These are phyloP conservation scores for Sarcomyxa edulis DNA, from an alignment of 768 basidiomycete genomes.

Conservation along the genomic window DNA sequence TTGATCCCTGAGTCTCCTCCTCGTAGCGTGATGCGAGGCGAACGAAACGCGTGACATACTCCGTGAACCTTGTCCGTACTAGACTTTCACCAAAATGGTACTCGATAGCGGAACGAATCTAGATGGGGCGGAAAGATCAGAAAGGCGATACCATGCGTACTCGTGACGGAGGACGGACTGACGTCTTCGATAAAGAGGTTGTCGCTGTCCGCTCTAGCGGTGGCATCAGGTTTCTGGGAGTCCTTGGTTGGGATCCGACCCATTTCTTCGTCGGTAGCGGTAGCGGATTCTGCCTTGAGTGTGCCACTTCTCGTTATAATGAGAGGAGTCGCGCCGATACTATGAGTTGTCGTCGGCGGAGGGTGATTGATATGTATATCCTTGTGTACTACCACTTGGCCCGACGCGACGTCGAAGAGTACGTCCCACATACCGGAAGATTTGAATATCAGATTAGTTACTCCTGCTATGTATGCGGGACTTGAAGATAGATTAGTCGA, in stretches of 20 bases:
- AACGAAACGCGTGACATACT: slow-evolving; percentile 85
- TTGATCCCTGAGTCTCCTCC: slow-evolving; percentile 72
- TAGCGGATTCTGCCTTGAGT: slow-evolving; percentile 58
- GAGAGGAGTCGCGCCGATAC: slow-evolving; percentile 28
- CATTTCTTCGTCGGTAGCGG: slow-evolving; percentile 67
- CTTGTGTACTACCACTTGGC: slow-evolving; percentile 82
- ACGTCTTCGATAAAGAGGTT: slow-evolving; percentile 94
- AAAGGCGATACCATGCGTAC: background rate
- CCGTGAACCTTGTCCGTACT: slow-evolving; percentile 84
- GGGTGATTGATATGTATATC: slow-evolving; percentile 68
- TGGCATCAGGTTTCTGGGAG: slow-evolving; percentile 45
- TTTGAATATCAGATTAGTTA: slow-evolving; percentile 96
- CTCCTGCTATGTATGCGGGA: slow-evolving; percentile 92
- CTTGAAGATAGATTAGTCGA: slow-evolving; percentile 29
- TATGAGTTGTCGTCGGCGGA: slow-evolving; percentile 29
- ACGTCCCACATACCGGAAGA: slow-evolving; percentile 87
- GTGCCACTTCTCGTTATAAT: slow-evolving; percentile 52
- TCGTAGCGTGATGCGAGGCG: slow-evolving; percentile 89
- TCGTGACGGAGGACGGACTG: slow-evolving; percentile 29
- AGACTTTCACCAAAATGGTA: slow-evolving; percentile 88
- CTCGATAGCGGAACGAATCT: slow-evolving; percentile 86
- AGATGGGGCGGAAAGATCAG: background rate
- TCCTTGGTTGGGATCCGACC: slow-evolving; percentile 48
- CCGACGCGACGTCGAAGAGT: slow-evolving; percentile 84
- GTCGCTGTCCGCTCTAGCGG: slow-evolving; percentile 62